Percentiles rank a stretch among this genome's conserved stretches.
Conservation (phyloP, 495 filamentous ascomycete genomes). For the Viridothelium virens region DNA sequence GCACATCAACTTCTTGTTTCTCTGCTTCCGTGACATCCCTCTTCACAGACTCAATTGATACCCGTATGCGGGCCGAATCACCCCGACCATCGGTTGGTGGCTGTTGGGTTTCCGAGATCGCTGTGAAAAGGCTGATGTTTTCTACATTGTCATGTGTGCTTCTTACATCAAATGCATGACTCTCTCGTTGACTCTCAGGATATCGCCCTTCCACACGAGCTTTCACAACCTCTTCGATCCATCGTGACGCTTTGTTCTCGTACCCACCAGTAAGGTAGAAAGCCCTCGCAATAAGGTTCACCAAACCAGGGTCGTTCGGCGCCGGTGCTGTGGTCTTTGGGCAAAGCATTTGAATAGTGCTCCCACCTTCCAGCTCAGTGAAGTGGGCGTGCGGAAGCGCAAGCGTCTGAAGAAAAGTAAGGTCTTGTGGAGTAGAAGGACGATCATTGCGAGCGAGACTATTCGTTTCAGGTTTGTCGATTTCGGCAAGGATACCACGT, state of each 20-base stretch:
- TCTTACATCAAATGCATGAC: conserved; percentile 68
- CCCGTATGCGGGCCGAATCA: conserved; percentile 50
- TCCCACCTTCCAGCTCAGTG: conserved; percentile 67
- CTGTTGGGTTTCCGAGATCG: conserved; percentile 64
- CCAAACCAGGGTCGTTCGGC: conserved; percentile 9
- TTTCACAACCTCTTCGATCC: conserved; percentile 78
- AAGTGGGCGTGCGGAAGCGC: conserved; percentile 63
- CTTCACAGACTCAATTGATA: conserved; percentile 54
- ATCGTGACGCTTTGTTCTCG: conserved; percentile 66
- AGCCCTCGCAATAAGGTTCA: conserved; percentile 14
- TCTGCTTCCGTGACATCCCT: conserved; percentile 52
- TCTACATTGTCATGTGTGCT: conserved; percentile 52
- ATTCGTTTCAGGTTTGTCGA: conserved; percentile 54
- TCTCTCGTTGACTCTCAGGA: conserved; percentile 68
- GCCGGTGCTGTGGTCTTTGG: conserved; percentile 20
- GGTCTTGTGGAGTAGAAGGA: conserved; percentile 46
- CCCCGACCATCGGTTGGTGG: conserved; percentile 47
- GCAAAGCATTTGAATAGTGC: conserved; percentile 59
- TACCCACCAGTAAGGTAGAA: conserved; percentile 60
- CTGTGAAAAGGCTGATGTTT: conserved; percentile 59
- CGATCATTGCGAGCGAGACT: conserved; percentile 30
- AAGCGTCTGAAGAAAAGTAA: conserved; percentile 67
- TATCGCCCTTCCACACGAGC: conserved; percentile 81
- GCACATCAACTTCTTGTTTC: conserved; percentile 59
- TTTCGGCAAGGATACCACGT: conserved; percentile 69